phyloP scores from a whole-genome alignment of 1,139 yeast genomes.

The Meyerozyma smithsonii region DNA sequence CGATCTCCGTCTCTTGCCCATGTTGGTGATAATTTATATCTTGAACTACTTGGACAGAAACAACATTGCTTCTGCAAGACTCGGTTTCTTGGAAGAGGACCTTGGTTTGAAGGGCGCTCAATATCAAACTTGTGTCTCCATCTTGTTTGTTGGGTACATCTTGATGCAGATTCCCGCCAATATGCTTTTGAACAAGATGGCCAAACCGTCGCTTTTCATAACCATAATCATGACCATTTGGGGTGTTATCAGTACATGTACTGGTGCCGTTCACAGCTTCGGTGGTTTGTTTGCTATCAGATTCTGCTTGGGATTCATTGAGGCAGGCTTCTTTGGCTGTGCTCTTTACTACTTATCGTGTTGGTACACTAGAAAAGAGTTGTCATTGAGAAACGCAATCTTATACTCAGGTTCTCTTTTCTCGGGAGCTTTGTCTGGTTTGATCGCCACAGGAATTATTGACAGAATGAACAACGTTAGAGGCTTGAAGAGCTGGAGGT shows the following conservation, averaged over 20 bases:
- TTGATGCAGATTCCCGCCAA: slow-evolving; percentile 56
- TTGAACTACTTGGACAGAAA: slow-evolving; percentile 56
- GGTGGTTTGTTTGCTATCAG: slow-evolving; percentile 45
- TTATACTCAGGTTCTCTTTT: slow-evolving; percentile 62
- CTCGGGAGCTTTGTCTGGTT: slow-evolving; percentile 82
- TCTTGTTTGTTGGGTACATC: slow-evolving; percentile 59
- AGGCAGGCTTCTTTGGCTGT: slow-evolving; percentile 57
- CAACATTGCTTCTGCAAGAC: slow-evolving; percentile 57
- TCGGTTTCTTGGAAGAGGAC: slow-evolving; percentile 53
- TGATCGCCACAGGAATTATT: slow-evolving; percentile 60
- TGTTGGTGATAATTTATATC: slow-evolving; percentile 48
- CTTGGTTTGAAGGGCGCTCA: slow-evolving; percentile 43
- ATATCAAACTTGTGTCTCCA: slow-evolving; percentile 52
- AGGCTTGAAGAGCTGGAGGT: slow-evolving; percentile 12
- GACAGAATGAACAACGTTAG: slow-evolving; percentile 28
- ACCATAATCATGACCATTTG: slow-evolving; percentile 46
- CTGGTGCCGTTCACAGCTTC: slow-evolving; percentile 35
- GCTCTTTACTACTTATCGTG: slow-evolving; percentile 44
- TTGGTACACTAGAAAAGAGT: slow-evolving; percentile 46
- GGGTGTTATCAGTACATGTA: slow-evolving; percentile 50
- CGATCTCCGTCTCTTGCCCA: slow-evolving; percentile 52
- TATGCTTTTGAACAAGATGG: slow-evolving; percentile 44
- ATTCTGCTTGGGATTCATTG: slow-evolving; percentile 50
- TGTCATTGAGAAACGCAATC: slow-evolving; percentile 51
- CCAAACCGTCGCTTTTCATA: slow-evolving; percentile 48